Evolutionary conservation across 345 rosid genomes (phyloP).

Genomic region (Hibiscus trionum): DNA sequence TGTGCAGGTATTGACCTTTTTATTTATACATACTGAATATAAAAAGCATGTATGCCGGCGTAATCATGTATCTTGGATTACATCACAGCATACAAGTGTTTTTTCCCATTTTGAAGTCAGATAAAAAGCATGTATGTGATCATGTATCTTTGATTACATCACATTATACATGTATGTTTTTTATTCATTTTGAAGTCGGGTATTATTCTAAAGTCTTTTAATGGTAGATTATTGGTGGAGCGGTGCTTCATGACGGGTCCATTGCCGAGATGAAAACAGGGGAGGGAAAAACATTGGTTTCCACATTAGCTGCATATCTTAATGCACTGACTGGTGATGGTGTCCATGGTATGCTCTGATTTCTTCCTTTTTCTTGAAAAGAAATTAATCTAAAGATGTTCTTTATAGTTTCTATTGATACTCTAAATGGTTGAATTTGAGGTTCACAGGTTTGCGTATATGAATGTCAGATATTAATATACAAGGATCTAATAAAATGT

Average conservation of each 20-base stretch:
- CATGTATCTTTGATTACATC: neutral
- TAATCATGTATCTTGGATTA: neutral
- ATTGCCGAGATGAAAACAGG: constrained; percentile 99
- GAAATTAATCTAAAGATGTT: neutral
- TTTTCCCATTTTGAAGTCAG: constrained; percentile 1
- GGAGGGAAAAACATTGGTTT: constrained; percentile 92
- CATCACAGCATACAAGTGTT: neutral
- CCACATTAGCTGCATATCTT: constrained; percentile 94
- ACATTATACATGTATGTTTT: neutral
- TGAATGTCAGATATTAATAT: neutral
- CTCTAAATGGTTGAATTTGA: neutral
- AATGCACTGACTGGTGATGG: constrained; percentile 91
- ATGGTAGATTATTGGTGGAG: constrained; percentile 85
- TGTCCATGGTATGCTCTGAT: constrained; percentile 66
- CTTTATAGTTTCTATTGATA: neutral
- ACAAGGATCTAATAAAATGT: constrained; percentile 3
- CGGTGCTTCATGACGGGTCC: constrained; percentile 95
- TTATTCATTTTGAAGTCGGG: constrained; percentile 6
- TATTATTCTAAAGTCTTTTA: constrained; percentile 14
- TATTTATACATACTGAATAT: neutral
- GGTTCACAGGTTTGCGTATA: neutral
- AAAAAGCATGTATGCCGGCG: neutral
- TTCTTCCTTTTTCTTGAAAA: neutral
- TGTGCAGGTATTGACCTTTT: constrained; percentile 78
- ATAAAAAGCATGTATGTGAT: neutral